phyloP scores from a whole-genome alignment of 2,329 filamentous ascomycete genomes.

The Sphaerostilbella broomeana region DNA sequence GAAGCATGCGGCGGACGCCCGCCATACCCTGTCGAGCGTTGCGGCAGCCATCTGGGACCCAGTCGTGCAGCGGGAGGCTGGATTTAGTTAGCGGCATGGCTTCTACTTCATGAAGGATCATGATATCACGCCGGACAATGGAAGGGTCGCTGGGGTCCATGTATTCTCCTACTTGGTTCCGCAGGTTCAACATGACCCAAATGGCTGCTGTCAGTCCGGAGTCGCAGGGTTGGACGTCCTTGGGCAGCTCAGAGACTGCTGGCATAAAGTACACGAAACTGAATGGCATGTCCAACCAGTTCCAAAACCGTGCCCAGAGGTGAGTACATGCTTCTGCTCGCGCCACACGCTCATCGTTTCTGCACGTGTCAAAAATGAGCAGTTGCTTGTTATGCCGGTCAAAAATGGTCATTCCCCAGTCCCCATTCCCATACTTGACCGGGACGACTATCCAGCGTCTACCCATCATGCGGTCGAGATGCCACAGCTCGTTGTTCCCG shows the following conservation, averaged over 20 bases:
- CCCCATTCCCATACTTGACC: slow-evolving; percentile 8
- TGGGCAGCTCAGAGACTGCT: slow-evolving; percentile 1
- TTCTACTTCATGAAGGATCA: not conserved
- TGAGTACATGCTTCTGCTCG: slow-evolving; percentile 15
- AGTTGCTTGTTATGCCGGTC: slow-evolving; percentile 16
- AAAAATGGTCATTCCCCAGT: slow-evolving; percentile 20
- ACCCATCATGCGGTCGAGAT: slow-evolving; percentile 4
- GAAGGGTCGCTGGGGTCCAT: not conserved
- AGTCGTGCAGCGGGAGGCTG: slow-evolving; percentile 10
- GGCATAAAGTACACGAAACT: slow-evolving; percentile 18
- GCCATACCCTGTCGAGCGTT: slow-evolving; percentile 1
- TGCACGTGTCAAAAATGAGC: slow-evolving; percentile 18
- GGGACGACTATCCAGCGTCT: slow-evolving; percentile 16
- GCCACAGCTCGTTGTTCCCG: too few species aligned
- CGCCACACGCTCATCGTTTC: not conserved
- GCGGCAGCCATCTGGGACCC: slow-evolving; percentile 12
- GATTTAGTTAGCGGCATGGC: not conserved
- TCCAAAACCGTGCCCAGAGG: slow-evolving; percentile 19
- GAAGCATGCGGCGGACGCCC: slow-evolving; percentile 10
- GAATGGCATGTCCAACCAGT: slow-evolving; percentile 14
- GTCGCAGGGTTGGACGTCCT: slow-evolving; percentile 8
- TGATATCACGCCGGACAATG: not conserved
- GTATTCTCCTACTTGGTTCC: slow-evolving; percentile 14
- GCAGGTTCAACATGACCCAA: slow-evolving; percentile 17
- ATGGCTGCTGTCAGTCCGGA: slow-evolving; percentile 13